phyloP scores from a whole-genome alignment of 169 alveolate genomes.

The Hepatocystis sp. region DNA sequence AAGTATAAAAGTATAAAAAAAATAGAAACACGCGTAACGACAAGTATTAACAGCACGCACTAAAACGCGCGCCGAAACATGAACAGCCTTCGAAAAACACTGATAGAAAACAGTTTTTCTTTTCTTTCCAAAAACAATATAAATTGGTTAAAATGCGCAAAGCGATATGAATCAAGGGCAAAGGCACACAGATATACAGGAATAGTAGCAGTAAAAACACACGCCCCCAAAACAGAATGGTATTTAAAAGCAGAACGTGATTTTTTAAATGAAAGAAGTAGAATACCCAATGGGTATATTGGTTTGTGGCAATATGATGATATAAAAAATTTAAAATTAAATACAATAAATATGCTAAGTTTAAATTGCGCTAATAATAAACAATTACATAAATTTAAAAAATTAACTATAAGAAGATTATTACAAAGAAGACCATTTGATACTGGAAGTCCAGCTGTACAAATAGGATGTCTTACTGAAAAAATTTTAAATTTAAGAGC shows the following conservation, averaged over 20 bases:
- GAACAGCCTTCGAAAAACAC: slow-evolving; percentile 15
- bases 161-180: slow-evolving; percentile 83
- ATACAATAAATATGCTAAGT: slow-evolving; percentile 79
- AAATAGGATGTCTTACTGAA: slow-evolving; percentile 89
- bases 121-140: neutral
- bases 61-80: slow-evolving; percentile 4
- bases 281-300: slow-evolving; percentile 85
- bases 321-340: slow-evolving; percentile 78
- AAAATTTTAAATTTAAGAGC: slow-evolving; percentile 88
- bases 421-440: slow-evolving; percentile 88
- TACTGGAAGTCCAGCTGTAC: slow-evolving; percentile 87
- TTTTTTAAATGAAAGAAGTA: slow-evolving; percentile 87
- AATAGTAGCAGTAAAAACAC: slow-evolving; percentile 85
- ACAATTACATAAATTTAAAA: slow-evolving; percentile 77
- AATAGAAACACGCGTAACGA: no score
- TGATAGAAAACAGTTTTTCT: neutral
- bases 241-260: slow-evolving; percentile 89
- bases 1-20: no score
- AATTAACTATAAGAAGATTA: slow-evolving; percentile 79
- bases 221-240: slow-evolving; percentile 92
- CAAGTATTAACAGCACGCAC: no score
- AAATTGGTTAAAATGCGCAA: slow-evolving; percentile 17
- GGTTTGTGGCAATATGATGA: slow-evolving; percentile 88
- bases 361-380: slow-evolving; percentile 81
- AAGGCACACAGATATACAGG: slow-evolving; percentile 88